These are phyloP conservation scores for Heliamphora exappendiculata DNA, from an alignment of 148 eudicot genomes.

Conservation along the genomic window DNA sequence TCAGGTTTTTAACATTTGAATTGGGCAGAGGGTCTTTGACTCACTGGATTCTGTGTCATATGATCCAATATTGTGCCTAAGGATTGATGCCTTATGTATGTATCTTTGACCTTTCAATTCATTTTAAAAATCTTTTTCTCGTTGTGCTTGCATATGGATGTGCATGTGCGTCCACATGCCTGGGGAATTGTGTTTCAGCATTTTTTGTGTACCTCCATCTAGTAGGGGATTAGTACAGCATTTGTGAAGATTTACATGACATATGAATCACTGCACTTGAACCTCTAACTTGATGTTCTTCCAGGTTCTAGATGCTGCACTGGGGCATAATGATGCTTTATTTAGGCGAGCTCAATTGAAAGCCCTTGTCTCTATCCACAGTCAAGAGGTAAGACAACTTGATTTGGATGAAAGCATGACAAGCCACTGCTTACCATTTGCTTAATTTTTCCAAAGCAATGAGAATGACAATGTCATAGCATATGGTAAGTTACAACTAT, in stretches of 20 bases:
- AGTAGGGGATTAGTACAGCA: not conserved
- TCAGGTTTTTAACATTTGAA: not conserved
- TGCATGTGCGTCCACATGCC: not conserved
- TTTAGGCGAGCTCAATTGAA: conserved; percentile 90
- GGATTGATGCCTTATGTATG: not conserved
- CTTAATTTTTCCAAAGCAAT: not conserved
- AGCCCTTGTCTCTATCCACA: conserved; percentile 84
- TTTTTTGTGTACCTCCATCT: not conserved
- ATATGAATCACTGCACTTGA: not conserved
- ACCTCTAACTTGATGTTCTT: conserved; percentile 9
- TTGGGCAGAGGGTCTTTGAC: not conserved
- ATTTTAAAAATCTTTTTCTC: not conserved
- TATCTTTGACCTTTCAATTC: not conserved
- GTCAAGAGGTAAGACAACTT: conserved; percentile 64
- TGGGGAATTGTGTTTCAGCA: not conserved
- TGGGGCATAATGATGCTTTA: conserved; percentile 71
- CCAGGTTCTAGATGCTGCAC: conserved; percentile 64
- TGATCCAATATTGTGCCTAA: not conserved
- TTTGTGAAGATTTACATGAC: not conserved
- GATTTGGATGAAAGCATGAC: not conserved
- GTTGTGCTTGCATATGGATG: too few species aligned
- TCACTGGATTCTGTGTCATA: not conserved
- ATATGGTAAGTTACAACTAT: not conserved
- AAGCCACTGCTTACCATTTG: not conserved
- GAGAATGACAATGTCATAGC: not conserved